Evolutionary conservation across 2,329 filamentous ascomycete genomes (phyloP).

Genomic region (Colletotrichum somersetense): DNA sequence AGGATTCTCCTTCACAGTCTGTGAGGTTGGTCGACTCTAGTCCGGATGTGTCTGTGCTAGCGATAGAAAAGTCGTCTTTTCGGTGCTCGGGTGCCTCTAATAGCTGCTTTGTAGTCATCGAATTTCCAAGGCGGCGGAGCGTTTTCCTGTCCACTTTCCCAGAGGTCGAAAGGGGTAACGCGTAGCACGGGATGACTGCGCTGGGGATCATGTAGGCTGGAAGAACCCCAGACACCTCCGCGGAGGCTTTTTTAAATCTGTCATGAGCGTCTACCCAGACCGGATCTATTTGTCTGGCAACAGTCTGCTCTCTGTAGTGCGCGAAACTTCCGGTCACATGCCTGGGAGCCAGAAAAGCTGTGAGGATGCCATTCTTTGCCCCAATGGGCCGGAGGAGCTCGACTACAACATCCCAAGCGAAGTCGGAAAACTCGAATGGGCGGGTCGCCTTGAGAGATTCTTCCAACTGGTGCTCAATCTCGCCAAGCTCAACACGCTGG

Average conservation of each 20-base stretch:
- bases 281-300: not conserved
- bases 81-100: not conserved
- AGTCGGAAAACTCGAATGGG: not conserved
- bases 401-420: slow-evolving; percentile 20
- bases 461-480: slow-evolving; percentile 43
- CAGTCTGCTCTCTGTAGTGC: too few relatives aligned
- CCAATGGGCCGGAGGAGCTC: slow-evolving; percentile 7
- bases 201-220: slow-evolving; percentile 39
- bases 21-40: accelerated
- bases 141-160: slow-evolving; percentile 32
- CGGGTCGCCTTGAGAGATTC: not conserved
- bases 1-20: slow-evolving; percentile 7
- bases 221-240: not conserved
- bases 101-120: not conserved
- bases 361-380: not conserved
- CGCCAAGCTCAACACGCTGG: slow-evolving; percentile 42
- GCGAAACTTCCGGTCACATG: accelerated
- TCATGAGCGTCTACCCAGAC: not conserved
- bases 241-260: not conserved
- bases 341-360: slow-evolving; percentile 3
- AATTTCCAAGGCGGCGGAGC: slow-evolving; percentile 14
- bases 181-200: slow-evolving; percentile 14
- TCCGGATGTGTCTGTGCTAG: not conserved
- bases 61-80: too few relatives aligned
- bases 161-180: slow-evolving; percentile 14